A percentile compares a stretch with the other conserved stretches of the same genome.
Evolutionary conservation across 257 asterid genomes (phyloP).

Genomic region (Solanum paucissectum): DNA sequence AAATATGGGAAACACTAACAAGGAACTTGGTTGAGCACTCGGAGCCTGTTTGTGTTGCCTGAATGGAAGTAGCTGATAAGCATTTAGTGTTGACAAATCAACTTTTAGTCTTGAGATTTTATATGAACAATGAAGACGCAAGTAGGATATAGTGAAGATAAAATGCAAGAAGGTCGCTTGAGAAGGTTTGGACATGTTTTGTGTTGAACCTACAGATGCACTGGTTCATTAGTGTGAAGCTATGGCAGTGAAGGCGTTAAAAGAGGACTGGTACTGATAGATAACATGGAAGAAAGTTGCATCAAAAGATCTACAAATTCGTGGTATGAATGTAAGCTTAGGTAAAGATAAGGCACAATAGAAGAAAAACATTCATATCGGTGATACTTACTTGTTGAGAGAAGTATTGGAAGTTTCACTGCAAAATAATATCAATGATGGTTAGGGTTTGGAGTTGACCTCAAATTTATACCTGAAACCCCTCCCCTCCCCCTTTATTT

Average conservation of each 20-base stretch:
- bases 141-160: background rate
- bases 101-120: background rate
- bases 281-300: background rate
- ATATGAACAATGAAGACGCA: background rate
- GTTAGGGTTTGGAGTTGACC: slow-evolving; percentile 49
- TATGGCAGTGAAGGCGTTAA: background rate
- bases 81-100: background rate
- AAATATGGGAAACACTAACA: background rate
- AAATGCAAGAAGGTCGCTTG: background rate
- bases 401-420: slow-evolving; percentile 1
- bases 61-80: background rate
- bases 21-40: background rate
- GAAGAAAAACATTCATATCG: background rate
- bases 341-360: background rate
- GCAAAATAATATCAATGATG: slow-evolving; percentile 21
- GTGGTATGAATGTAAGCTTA: background rate
- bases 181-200: background rate
- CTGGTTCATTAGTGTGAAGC: background rate
- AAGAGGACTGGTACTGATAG: background rate
- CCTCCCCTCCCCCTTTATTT: background rate
- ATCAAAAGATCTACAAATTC: background rate
- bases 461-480: slow-evolving; percentile 6
- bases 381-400: background rate
- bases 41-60: background rate
- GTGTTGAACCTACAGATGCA: background rate